Evolutionary conservation across 371 early-diverging fungal genomes (phyloP).

Genomic region (Haplosporangium sp.): DNA sequence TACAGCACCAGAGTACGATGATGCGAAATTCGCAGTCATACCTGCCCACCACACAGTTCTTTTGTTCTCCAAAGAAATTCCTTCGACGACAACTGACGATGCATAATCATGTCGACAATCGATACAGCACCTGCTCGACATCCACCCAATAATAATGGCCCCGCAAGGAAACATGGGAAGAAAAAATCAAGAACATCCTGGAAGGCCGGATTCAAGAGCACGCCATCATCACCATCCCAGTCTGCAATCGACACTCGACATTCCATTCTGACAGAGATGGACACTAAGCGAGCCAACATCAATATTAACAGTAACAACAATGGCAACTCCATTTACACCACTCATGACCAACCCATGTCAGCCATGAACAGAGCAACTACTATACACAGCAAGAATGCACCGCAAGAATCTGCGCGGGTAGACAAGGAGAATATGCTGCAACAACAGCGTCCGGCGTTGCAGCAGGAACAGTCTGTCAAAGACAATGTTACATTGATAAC

Average conservation of each 20-base stretch:
- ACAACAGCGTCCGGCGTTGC: neutral
- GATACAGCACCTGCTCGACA: constrained; percentile 1
- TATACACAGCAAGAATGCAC: neutral
- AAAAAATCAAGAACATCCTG: constrained; percentile 53
- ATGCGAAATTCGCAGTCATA: too few species aligned
- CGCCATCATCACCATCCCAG: constrained; percentile 47
- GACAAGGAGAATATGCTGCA: constrained; percentile 11
- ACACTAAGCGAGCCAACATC: neutral
- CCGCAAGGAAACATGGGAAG: constrained; percentile 45
- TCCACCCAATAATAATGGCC: constrained; percentile 5
- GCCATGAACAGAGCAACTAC: neutral
- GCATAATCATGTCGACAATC: constrained; percentile 4
- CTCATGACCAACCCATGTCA: neutral
- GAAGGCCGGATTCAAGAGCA: constrained; percentile 51
- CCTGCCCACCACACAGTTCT: too few species aligned
- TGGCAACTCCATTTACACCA: neutral
- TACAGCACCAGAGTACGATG: too few species aligned
- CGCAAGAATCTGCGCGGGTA: neutral
- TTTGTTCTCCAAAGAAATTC: too few species aligned
- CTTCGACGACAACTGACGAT: neutral
- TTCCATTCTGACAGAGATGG: constrained; percentile 19
- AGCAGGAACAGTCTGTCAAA: neutral
- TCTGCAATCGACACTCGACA: constrained; percentile 20
- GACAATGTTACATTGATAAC: neutral
- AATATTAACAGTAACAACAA: constrained; percentile 3